These are phyloP conservation scores for Bolboschoenus planiculmis DNA, from an alignment of 176 grass and related monocot genomes.

Conservation along the genomic window DNA sequence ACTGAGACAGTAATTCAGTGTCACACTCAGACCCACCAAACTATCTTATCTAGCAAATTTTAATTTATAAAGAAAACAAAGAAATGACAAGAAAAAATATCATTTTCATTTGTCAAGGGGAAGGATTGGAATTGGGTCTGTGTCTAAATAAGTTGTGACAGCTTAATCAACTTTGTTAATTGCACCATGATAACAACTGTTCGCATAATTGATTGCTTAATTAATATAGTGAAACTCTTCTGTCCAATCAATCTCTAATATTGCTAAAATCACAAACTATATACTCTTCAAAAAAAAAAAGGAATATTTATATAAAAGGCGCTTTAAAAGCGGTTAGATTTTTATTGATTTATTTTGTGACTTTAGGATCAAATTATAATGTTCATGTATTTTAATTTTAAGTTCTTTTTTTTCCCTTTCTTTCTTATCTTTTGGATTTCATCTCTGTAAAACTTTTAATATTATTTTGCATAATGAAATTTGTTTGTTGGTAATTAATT, in stretches of 20 bases:
- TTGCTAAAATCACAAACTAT: background rate
- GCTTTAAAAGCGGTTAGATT: too few species aligned
- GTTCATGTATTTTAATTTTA: too few species aligned
- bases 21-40: slow-evolving; percentile 20
- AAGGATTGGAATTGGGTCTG: background rate
- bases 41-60: slow-evolving; percentile 22
- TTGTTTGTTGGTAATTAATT: background rate
- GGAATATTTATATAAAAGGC: background rate
- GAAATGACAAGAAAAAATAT: background rate
- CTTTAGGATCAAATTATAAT: too few species aligned
- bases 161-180: slow-evolving; percentile 32
- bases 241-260: background rate
- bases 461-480: background rate
- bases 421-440: background rate
- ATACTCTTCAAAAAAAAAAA: background rate
- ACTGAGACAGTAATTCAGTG: slow-evolving; percentile 6
- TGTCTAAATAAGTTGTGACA: slow-evolving; percentile 28
- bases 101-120: slow-evolving; percentile 12
- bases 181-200: slow-evolving; percentile 11
- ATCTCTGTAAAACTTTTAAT: background rate
- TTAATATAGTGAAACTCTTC: background rate
- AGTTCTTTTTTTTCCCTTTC: too few species aligned
- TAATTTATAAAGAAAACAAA: slow-evolving; percentile 9
- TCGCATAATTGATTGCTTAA: background rate
- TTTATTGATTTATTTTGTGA: too few species aligned